These are phyloP conservation scores for Vitis rupestris DNA, from an alignment of 164 flowering plant genomes.

Conservation along the genomic window DNA sequence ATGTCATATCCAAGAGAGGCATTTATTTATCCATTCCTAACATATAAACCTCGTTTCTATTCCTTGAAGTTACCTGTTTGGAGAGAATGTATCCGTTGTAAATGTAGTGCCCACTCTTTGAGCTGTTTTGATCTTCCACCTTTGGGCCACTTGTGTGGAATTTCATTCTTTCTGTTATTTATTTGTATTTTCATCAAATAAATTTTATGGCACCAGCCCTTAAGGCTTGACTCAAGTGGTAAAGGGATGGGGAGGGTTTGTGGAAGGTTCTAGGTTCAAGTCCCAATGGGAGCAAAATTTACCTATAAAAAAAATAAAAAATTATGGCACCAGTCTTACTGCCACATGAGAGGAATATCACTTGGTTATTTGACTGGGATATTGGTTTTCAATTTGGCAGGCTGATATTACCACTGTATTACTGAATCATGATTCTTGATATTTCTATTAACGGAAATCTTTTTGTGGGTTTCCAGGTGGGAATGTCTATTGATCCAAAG, in stretches of 20 bases:
- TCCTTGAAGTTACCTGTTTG: neutral
- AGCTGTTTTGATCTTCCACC: neutral
- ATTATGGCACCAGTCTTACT: neutral
- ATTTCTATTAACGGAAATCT: neutral
- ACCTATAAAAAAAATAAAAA: too few relatives aligned
- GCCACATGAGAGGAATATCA: neutral
- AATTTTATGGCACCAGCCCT: neutral
- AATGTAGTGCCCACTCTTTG: neutral
- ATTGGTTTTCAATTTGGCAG: neutral
- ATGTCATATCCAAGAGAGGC: neutral
- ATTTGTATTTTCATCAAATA: neutral
- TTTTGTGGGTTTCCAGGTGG: conserved; percentile 67
- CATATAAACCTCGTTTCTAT: neutral
- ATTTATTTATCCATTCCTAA: neutral
- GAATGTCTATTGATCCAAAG: conserved; percentile 99
- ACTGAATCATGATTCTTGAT: neutral
- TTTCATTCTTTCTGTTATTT: too few relatives aligned
- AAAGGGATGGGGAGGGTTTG: too few relatives aligned
- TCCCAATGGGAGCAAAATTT: too few relatives aligned
- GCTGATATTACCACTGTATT: neutral
- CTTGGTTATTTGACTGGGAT: neutral
- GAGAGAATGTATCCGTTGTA: neutral
- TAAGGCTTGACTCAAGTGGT: too few relatives aligned
- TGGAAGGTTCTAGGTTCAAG: too few relatives aligned
- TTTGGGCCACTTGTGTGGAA: neutral